Evolutionary conservation across 768 basidiomycete genomes (phyloP).

Genomic region (Mycena leptocephala): DNA sequence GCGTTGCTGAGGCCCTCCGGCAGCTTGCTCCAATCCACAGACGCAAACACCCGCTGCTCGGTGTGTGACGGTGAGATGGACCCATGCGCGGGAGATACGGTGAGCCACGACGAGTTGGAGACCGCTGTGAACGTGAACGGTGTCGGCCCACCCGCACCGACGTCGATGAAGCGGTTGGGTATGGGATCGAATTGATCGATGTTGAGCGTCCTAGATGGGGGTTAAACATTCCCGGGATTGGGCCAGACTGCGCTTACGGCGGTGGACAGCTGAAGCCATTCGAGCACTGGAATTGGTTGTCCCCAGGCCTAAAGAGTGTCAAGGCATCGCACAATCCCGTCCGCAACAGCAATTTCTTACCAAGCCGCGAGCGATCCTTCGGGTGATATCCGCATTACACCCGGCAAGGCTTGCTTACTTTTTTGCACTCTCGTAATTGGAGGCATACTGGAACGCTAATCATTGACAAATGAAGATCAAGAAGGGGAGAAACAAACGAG

Average conservation of each 20-base stretch:
- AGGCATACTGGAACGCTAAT: conserved; percentile 60
- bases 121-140: conserved; percentile 71
- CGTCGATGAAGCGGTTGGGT: conserved; percentile 70
- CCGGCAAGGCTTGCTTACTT: conserved; percentile 71
- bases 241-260: conserved; percentile 40
- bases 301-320: conserved; percentile 69
- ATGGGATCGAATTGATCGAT: conserved; percentile 74
- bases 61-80: conserved; percentile 62
- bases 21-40: conserved; percentile 74
- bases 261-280: conserved; percentile 56
- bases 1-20: conserved; percentile 54
- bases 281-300: conserved; percentile 74
- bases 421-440: conserved; percentile 65
- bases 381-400: conserved; percentile 75
- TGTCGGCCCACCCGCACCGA: conserved; percentile 73
- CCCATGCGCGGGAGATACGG: conserved; percentile 63
- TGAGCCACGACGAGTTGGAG: conserved; percentile 69
- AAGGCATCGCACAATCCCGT: background rate
- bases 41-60: conserved; percentile 69
- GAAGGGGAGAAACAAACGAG: conserved; percentile 53
- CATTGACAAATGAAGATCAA: background rate
- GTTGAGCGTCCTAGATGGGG: conserved; percentile 65
- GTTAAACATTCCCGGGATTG: background rate
- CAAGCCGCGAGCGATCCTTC: conserved; percentile 77
- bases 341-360: conserved; percentile 46